Evolutionary conservation across 2,329 filamentous ascomycete genomes (phyloP).

Genomic region (Neofusicoccum kwambonambiense): DNA sequence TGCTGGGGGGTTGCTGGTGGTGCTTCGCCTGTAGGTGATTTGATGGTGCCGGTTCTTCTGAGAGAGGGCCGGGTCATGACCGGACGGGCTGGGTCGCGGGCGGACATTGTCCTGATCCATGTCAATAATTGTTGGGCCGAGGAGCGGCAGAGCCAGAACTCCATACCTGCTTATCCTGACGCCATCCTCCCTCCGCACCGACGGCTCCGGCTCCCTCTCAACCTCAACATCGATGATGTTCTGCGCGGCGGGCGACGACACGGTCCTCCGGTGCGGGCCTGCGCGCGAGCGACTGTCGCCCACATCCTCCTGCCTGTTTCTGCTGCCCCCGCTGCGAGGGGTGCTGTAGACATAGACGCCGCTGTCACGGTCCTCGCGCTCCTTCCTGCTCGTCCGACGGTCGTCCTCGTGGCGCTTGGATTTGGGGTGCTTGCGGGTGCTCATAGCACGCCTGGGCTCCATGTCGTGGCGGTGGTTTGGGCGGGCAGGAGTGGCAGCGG

Average conservation of each 20-base stretch:
- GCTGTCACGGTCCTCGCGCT: slow-evolving; percentile 14
- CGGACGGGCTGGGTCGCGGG: slow-evolving; percentile 30
- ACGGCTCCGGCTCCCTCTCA: slow-evolving; percentile 30
- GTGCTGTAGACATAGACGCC: slow-evolving; percentile 18
- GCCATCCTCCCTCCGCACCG: slow-evolving; percentile 29
- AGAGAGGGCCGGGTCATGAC: slow-evolving; percentile 31
- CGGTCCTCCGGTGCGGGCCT: slow-evolving; percentile 31
- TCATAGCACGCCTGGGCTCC: slow-evolving; percentile 27
- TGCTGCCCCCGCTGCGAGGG: slow-evolving; percentile 3
- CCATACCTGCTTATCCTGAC: slow-evolving; percentile 12
- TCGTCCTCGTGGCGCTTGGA: slow-evolving; percentile 30
- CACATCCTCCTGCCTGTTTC: slow-evolving; percentile 1
- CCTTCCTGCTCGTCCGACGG: not conserved
- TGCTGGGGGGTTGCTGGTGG: slow-evolving; percentile 23
- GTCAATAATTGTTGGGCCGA: slow-evolving; percentile 20
- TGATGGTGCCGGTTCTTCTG: slow-evolving; percentile 32
- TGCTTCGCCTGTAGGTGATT: slow-evolving; percentile 25
- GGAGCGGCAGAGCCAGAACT: not conserved
- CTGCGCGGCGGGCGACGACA: slow-evolving; percentile 28
- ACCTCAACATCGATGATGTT: slow-evolving; percentile 30
- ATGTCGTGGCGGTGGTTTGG: slow-evolving; percentile 20
- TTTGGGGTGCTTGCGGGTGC: slow-evolving; percentile 9
- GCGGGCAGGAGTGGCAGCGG: not conserved
- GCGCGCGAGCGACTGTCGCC: slow-evolving; percentile 31
- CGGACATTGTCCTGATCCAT: slow-evolving; percentile 28